Conservation (phyloP, 768 basidiomycete species). For the Boletus rubescentipes region DNA sequence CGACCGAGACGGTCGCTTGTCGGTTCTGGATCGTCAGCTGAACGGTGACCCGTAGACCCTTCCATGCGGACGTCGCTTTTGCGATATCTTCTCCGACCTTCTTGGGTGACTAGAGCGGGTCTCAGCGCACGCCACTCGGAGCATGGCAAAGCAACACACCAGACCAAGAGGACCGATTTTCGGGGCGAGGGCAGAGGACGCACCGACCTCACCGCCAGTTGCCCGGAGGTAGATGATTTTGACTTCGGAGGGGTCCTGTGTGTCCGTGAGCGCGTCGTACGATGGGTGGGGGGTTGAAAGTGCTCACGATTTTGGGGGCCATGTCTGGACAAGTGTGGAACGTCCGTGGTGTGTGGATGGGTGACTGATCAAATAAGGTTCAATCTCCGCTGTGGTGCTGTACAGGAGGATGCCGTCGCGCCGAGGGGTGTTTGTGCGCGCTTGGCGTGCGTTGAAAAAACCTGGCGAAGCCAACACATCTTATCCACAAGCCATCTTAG, state of each 20-base stretch:
- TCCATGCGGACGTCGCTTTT: constrained; percentile 97
- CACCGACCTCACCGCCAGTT: constrained; percentile 99
- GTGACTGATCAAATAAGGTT: constrained; percentile 51
- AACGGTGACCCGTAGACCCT: constrained; percentile 98
- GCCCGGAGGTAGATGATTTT: constrained; percentile 99
- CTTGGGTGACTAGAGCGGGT: constrained; percentile 81
- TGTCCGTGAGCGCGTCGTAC: background rate
- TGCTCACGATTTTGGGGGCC: constrained; percentile 77
- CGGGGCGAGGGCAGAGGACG: constrained; percentile 96
- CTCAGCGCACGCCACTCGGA: constrained; percentile 11
- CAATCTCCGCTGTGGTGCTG: constrained; percentile 50
- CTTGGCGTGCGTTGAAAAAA: constrained; percentile 30
- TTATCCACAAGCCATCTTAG: constrained; percentile 26
- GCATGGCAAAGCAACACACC: constrained; percentile 48
- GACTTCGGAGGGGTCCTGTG: constrained; percentile 94
- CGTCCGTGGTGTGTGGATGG: constrained; percentile 5
- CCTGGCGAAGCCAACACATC: background rate
- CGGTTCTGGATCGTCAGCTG: constrained; percentile 99
- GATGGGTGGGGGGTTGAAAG: background rate
- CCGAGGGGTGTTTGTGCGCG: constrained; percentile 35
- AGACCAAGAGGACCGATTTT: constrained; percentile 99
- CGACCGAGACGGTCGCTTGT: constrained; percentile 95
- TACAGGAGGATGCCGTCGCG: constrained; percentile 43
- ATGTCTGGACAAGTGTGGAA: constrained; percentile 39
- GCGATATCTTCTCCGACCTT: constrained; percentile 99